Base-by-base conservation (phyloP, 441 rosid genomes). In the Gossypium gossypioides region DNA sequence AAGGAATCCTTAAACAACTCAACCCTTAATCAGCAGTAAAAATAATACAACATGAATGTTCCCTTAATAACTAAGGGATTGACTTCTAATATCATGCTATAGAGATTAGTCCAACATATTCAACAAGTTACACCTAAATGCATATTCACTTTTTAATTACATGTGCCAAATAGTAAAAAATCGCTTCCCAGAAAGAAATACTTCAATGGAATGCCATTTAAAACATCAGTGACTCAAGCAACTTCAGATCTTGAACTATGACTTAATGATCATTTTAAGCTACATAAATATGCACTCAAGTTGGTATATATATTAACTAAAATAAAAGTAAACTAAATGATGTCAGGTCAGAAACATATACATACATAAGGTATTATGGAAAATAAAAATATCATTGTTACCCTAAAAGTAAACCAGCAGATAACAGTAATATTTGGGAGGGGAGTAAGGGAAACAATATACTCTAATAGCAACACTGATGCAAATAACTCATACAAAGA, bases 241-340 rank as follows among this genome's bases (percentile, higher is more conserved):
- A 67, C 42, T 67, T 15, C 57, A 67, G 58, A 67, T 57, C n/a
- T n/a, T 24, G 71, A 67, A 67, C 24, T n/a, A 48, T n/a, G 44
- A 48, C 24, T 65, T 15, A 24, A 50, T 25, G 42, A n/a, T 67
- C 51, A 27, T 48, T 67, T 25, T 67, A 25, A 3, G 44, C 37
- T 48, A 67, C 58, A 25, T 44, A 48, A 48, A 25, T 10, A 1
- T 65, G 15, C 40, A 24, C 24, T 15, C 6, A 0, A 9, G 56
- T 25, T 7, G 8, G 32, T 22, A 46, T 5, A 48, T 24, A 66
- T 3, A 25, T 66, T 40, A 15, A 24, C n/a, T 48, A 48, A n/a
- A 25, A 66, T 66, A 66, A 48, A 66, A 48, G n/a, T 66, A 52
- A 66, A 48, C 40, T 2, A 24, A 48, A n/a, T 3, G 22, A n/a